phyloP scores from a whole-genome alignment of 257 asterid species.

The Penstemon newberryi region DNA sequence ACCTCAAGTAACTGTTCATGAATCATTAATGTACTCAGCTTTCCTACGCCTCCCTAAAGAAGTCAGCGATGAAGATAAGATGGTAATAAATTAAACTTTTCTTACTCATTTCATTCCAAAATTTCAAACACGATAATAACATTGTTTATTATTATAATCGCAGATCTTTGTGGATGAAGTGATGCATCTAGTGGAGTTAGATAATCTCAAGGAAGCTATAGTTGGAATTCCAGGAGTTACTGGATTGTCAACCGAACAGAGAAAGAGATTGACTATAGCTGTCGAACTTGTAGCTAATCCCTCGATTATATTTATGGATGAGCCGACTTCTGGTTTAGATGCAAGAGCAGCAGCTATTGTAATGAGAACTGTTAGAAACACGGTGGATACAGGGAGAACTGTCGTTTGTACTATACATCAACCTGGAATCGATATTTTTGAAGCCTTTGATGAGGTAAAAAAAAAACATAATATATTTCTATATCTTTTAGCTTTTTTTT shows the following conservation, averaged over 20 bases:
- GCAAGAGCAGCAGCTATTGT: constrained; percentile 78
- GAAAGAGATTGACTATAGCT: constrained; percentile 69
- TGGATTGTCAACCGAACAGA: constrained; percentile 64
- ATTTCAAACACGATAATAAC: neutral
- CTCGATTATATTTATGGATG: constrained; percentile 74
- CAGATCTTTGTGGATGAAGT: constrained; percentile 63
- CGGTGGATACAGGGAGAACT: constrained; percentile 75
- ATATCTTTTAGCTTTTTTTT: neutral
- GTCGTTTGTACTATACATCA: constrained; percentile 78
- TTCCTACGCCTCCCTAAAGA: constrained; percentile 56
- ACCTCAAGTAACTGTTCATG: constrained; percentile 65
- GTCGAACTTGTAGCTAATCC: constrained; percentile 75
- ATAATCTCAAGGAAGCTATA: constrained; percentile 47
- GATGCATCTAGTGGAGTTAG: constrained; percentile 62
- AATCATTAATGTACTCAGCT: constrained; percentile 64
- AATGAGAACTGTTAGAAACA: constrained; percentile 73
- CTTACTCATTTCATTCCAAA: neutral
- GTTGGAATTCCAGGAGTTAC: constrained; percentile 65
- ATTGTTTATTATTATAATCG: neutral
- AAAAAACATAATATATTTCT: neutral
- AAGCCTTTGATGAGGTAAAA: constrained; percentile 70
- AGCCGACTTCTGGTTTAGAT: constrained; percentile 74
- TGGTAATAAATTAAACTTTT: constrained; percentile 31
- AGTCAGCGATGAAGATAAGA: constrained; percentile 47
- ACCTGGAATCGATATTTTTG: constrained; percentile 70